Conservation (phyloP, 768 basidiomycete genomes). For the Suillus decipiens region DNA sequence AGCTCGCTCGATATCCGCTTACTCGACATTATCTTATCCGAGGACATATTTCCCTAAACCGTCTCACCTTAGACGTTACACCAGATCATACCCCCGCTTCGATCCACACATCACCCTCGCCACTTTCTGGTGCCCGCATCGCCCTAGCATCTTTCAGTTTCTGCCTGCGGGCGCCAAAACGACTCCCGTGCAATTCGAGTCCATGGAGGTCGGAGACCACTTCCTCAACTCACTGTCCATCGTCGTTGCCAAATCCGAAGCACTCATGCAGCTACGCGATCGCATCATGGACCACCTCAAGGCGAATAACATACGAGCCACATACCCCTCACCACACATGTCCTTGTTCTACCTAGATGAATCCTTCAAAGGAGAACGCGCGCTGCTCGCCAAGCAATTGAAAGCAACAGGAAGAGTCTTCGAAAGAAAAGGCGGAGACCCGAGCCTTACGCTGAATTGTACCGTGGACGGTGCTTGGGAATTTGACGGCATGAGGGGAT, state of each 20-base stretch:
- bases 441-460: background rate
- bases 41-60: background rate
- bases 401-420: background rate
- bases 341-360: constrained; percentile 6
- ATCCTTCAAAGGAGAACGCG: background rate
- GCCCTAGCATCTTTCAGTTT: background rate
- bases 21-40: background rate
- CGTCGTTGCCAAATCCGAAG: background rate
- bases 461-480: background rate
- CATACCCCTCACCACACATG: background rate
- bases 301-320: background rate
- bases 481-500: background rate
- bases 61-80: background rate
- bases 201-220: background rate
- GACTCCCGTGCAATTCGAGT: background rate
- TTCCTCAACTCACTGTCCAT: background rate
- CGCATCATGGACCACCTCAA: background rate
- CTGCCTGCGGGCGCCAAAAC: background rate
- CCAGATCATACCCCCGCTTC: constrained; percentile 8
- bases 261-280: background rate
- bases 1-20: background rate
- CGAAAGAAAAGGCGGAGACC: background rate
- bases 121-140: background rate
- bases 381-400: background rate
- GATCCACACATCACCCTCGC: background rate